Evolutionary conservation across 495 filamentous ascomycete genomes (phyloP), one percentile per base, ranked within the genome.

Genomic region (Talaromyces liani): DNA sequence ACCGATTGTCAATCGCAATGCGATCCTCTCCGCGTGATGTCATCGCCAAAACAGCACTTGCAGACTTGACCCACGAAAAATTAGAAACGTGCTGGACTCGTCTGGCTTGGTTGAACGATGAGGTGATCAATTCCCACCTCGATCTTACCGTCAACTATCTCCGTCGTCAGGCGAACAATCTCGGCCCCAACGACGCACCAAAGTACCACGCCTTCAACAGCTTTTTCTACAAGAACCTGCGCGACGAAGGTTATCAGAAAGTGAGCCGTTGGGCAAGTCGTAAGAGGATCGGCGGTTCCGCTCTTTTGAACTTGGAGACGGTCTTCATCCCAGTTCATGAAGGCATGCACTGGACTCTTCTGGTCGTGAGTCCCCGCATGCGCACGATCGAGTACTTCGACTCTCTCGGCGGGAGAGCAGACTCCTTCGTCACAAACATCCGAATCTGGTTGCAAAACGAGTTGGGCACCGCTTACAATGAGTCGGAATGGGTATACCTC

Each of bases 51-150:
- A 83, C 79, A 3, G 78, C 82, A 20, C 87, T 87, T 6, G 81
- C 83, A 4, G 72, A 79, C 2, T 71, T 95, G 8, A 81, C 70
- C 20, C 73, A 78, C 4, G 79, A 79, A 58, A 90, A 93, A 66
- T 87, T 96, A 39, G 72, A 24, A 76, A 82, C 73, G 62, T 93
- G 59, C 74, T 88, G 64, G 62, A 72, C 68, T 4, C 70, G 72
- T 2, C 68, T 71, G 8, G 77, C 74, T 0, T 97, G 92, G 92
- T 76, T 97, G 0, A 94, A 96, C 67, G 91, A 96, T 71, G 88
- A 92, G 60, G 82, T 91, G 20, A 87, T 96, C 67, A 91, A 90
- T 64, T 80, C 83, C 2, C 87, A 88, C 25, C 73, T 94, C 7
- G 71, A 78, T 1, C 71, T 85, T 24, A 73, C 92, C 24, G 81